Evolutionary conservation across 2,329 filamentous ascomycete species (phyloP).

Genomic region (Scopulariopsis brevicaulis): DNA sequence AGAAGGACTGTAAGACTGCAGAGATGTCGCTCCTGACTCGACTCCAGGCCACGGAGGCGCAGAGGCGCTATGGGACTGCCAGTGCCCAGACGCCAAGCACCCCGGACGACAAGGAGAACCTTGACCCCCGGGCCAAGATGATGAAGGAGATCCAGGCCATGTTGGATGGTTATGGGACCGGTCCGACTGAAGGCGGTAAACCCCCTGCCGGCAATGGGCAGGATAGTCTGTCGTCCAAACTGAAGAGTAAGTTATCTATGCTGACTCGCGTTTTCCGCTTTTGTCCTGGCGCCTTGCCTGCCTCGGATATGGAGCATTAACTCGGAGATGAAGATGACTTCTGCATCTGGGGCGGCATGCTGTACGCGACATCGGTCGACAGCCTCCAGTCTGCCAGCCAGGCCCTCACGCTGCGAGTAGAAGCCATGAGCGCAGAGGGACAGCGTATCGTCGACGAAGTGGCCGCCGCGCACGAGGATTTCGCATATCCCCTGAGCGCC

Average conservation of each 20-base stretch:
- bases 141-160: conserved; percentile 1
- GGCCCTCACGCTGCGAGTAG: conserved; percentile 1
- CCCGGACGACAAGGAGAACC: background rate
- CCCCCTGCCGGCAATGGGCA: background rate
- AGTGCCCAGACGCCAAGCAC: background rate
- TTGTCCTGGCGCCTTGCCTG: background rate
- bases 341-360: conserved; percentile 25
- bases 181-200: background rate
- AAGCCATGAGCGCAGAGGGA: background rate
- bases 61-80: background rate
- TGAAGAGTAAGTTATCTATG: background rate
- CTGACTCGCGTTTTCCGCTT: background rate
- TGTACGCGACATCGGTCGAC: conserved; percentile 27
- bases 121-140: background rate
- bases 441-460: conserved; percentile 4
- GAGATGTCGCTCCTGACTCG: background rate
- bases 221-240: background rate
- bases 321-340: conserved; percentile 10
- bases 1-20: background rate
- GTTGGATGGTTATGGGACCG: background rate
- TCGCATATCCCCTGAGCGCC: background rate
- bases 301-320: background rate
- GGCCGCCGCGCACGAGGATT: background rate
- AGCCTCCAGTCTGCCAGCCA: conserved; percentile 4
- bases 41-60: background rate